Percentiles rank a stretch among this genome's conserved stretches.
These are phyloP conservation scores for Rhodomyrtus tomentosa DNA, from an alignment of 345 rosid genomes.

Conservation along the genomic window DNA sequence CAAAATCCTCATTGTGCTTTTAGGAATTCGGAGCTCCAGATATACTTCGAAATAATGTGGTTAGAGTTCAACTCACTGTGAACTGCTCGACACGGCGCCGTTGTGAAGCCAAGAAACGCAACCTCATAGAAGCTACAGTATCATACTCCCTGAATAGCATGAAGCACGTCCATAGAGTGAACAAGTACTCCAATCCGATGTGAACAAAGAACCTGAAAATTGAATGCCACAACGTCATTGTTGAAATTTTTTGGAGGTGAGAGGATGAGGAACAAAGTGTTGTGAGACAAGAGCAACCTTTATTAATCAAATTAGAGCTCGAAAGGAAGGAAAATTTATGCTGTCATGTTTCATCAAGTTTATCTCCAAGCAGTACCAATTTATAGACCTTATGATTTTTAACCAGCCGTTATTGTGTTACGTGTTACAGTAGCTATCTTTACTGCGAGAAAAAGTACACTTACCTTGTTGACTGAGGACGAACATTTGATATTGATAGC, in stretches of 20 bases:
- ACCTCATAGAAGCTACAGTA: conserved; percentile 66
- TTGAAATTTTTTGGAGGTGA: neutral
- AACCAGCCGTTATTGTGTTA: neutral
- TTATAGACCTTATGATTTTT: neutral
- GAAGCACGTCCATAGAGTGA: conserved; percentile 75
- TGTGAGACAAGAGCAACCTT: neutral
- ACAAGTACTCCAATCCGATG: conserved; percentile 72
- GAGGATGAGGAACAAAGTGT: neutral
- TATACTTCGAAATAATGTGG: neutral
- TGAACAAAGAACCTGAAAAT: conserved; percentile 83
- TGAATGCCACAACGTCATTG: neutral
- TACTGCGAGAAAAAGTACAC: neutral
- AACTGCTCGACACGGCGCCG: conserved; percentile 77
- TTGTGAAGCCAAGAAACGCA: conserved; percentile 76
- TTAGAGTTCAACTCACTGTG: conserved; percentile 50
- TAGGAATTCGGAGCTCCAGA: neutral
- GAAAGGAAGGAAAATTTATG: neutral
- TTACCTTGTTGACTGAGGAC: conserved; percentile 69
- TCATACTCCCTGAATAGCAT: conserved; percentile 85
- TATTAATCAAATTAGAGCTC: neutral
- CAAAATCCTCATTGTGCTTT: neutral
- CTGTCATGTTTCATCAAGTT: neutral
- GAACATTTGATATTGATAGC: conserved; percentile 93
- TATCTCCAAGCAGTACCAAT: neutral
- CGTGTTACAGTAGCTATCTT: neutral